phyloP scores from a whole-genome alignment of 2,329 filamentous ascomycete species.

The Thielaviopsis punctulata region DNA sequence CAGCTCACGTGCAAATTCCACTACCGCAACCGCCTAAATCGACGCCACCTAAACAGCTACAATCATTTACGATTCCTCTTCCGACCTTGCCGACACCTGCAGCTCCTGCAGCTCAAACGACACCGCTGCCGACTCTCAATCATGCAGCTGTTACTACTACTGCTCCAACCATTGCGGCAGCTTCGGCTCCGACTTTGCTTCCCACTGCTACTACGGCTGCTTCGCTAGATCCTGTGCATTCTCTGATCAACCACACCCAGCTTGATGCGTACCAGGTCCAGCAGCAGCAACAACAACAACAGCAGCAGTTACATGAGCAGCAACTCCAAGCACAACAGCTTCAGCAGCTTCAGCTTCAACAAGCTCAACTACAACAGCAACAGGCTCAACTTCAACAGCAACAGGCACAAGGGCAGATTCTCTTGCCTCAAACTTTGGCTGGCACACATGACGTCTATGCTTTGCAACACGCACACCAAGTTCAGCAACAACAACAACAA shows the following conservation, averaged over 20 bases:
- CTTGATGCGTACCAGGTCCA: slow-evolving; percentile 6
- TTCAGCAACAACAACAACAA: background rate
- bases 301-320: slow-evolving; percentile 2
- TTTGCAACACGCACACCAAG: slow-evolving; percentile 7
- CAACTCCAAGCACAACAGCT: slow-evolving; percentile 3
- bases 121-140: background rate
- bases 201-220: background rate
- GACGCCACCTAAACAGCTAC: background rate
- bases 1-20: background rate
- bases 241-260: background rate
- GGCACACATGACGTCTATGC: background rate
- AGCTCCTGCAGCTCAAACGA: background rate
- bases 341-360: slow-evolving; percentile 5
- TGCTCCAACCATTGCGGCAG: background rate
- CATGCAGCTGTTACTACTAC: slow-evolving; percentile 1
- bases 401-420: background rate
- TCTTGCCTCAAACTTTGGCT: background rate
- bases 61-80: slow-evolving; percentile 8
- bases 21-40: slow-evolving; percentile 1
- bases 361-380: slow-evolving; percentile 2
- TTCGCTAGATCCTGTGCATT: slow-evolving; percentile 8
- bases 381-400: slow-evolving; percentile 6
- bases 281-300: slow-evolving; percentile 6
- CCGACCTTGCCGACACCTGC: slow-evolving; percentile 2
- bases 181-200: background rate